Base-by-base conservation (phyloP, 2,329 filamentous ascomycete species). In the Drechmeria coniospora region DNA sequence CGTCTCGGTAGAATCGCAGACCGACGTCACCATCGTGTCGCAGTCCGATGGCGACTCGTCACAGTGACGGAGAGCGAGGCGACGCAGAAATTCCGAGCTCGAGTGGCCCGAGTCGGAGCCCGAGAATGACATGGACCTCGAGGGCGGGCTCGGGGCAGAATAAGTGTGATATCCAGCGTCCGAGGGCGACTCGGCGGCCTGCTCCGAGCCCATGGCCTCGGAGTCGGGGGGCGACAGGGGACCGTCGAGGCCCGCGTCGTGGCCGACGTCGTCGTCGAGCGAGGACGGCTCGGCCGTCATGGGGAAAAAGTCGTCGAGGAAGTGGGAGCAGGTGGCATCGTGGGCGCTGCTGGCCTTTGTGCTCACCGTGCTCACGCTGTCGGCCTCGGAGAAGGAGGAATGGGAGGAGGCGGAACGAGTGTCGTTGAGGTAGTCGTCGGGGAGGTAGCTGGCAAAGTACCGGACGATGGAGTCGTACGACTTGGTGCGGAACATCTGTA, bases 381-480 rank as follows among this genome's bases (percentile, higher is more conserved):
- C 50, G 29, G 45, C 42, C 31, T 57, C 54, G 33, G 54, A 50
- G 28, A 45, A 54, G 18, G 50, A 51, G 28, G 59, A 56, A 18
- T 40, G 42, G 19, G 45, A 47, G 5, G 52, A 46, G 29, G 49
- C 45, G 31, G 50, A 49, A 30, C 39, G 33, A 15, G 38, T 30
- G 14, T 45, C 46, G 30, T 49, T 41, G 3, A 56, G 44, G 32
- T 65, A 62, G 34, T 61, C 53, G 8, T 59, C 49, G 15, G 68
- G 66, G 6, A 73, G 59, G 36, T 72, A 72, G 26, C 65, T 71
- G 13, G 65, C 55, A 45, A 70, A 73, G 43, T 67, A 71, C 36
- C 66, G 57, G 35, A 73, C 63, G 34, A 73, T 63, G 12, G 67
- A 71, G 45, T 73, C 68, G 31, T 70, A 61, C 3, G 65, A 70